Percentiles rank a stretch among this genome's conserved stretches.
These are phyloP conservation scores for Neonectria punicea DNA, from an alignment of 2,329 filamentous ascomycete genomes.

Conservation along the genomic window DNA sequence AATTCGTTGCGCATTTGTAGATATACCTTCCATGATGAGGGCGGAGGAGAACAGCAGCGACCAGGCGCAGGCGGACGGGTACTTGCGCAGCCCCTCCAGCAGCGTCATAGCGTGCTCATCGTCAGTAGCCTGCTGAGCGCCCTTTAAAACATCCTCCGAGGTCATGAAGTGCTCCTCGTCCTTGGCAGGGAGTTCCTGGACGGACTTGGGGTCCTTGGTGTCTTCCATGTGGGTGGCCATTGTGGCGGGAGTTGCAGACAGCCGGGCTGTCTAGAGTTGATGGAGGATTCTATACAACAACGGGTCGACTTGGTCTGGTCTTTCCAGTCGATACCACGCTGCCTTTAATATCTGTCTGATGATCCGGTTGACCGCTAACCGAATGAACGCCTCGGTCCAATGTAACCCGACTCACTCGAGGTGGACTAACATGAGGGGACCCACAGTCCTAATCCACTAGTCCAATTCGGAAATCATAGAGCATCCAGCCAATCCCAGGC, in stretches of 20 bases:
- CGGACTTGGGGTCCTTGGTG: slow-evolving; percentile 21
- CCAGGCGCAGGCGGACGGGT: slow-evolving; percentile 49
- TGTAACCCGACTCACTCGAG: background rate
- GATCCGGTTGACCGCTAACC: background rate
- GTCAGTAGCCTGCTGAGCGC: slow-evolving; percentile 30
- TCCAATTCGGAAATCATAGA: too few species aligned
- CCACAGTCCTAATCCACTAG: too few species aligned
- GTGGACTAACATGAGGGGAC: too few species aligned
- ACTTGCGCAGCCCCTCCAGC: slow-evolving; percentile 51
- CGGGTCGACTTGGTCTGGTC: too few species aligned
- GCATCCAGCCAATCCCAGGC: too few species aligned
- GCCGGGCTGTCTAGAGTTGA: background rate
- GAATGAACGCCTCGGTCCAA: slow-evolving; percentile 5
- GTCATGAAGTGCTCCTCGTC: slow-evolving; percentile 26
- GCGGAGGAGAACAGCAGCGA: slow-evolving; percentile 51
- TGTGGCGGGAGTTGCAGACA: background rate
- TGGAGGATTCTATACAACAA: background rate
- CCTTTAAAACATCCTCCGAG: slow-evolving; percentile 29
- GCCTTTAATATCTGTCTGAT: background rate
- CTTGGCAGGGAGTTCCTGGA: slow-evolving; percentile 15
- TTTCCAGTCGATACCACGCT: too few species aligned
- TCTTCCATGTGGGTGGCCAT: slow-evolving; percentile 34
- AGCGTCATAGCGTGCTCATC: slow-evolving; percentile 47
- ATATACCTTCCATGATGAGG: slow-evolving; percentile 51
- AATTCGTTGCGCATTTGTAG: too few species aligned